Percentiles rank a stretch among this genome's conserved stretches.
phyloP scores from a whole-genome alignment of 2,329 filamentous ascomycete species.

The Polychaeton citri region DNA sequence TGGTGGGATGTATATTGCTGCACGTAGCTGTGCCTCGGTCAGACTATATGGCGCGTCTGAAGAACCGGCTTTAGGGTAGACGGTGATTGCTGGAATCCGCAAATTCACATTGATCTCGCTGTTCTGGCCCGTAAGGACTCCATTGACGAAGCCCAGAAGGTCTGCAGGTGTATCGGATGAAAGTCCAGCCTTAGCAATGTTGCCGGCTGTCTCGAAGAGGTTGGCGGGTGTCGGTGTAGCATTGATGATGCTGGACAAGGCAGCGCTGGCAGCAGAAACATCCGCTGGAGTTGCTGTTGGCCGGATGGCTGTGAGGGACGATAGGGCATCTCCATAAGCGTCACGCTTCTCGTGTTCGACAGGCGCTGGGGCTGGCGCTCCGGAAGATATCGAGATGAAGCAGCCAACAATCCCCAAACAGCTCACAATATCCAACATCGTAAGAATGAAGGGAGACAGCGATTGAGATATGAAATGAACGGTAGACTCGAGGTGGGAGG shows the following conservation, averaged over 20 bases:
- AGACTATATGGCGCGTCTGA: slow-evolving; percentile 38
- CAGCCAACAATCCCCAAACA: not conserved
- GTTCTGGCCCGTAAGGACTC: slow-evolving; percentile 12
- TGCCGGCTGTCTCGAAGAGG: slow-evolving; percentile 12
- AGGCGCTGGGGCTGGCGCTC: not conserved
- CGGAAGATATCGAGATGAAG: not conserved
- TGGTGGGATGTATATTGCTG: slow-evolving; percentile 40
- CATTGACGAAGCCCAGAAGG: slow-evolving; percentile 10
- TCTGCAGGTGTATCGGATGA: slow-evolving; percentile 12
- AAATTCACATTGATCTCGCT: slow-evolving; percentile 17
- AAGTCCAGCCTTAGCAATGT: slow-evolving; percentile 17
- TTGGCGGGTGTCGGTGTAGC: slow-evolving; percentile 13
- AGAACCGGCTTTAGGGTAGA: slow-evolving; percentile 25
- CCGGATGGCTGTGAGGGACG: slow-evolving; percentile 9
- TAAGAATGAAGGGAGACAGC: not conserved
- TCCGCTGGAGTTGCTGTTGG: slow-evolving; percentile 15
- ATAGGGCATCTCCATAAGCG: slow-evolving; percentile 1
- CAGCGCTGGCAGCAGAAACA: slow-evolving; percentile 8
- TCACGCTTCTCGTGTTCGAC: not conserved
- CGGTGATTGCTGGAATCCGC: slow-evolving; percentile 9
- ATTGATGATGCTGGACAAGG: slow-evolving; percentile 7
- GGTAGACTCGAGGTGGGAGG: no score
- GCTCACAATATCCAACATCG: not conserved
- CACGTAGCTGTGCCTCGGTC: slow-evolving; percentile 32
- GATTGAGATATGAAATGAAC: not conserved